Evolutionary conservation across 2,329 filamentous ascomycete genomes (phyloP), one percentile per base, ranked within the genome.

Genomic region (Ceratocystiopsis minuta): DNA sequence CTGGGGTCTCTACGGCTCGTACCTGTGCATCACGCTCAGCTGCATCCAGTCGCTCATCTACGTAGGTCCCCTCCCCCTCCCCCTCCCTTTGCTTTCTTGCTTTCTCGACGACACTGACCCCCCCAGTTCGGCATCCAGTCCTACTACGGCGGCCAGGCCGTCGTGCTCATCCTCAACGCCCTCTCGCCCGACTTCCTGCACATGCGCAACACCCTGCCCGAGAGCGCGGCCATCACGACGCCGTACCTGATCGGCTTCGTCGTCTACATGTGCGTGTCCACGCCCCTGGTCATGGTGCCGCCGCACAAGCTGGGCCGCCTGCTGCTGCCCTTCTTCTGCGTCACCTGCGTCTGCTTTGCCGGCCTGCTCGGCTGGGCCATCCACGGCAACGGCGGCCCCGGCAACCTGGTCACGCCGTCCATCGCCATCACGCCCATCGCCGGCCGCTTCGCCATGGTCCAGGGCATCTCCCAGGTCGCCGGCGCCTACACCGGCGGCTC

Each of bases 11-110:
- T 39, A 39, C 17, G 38, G 38, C 2, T 39, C 38, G 15, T 39
- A 39, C 38, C 17, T 39, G 31, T 39, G 38, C 32, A 39, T 39
- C 14, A 32, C 38, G 3, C 38, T 39, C 16, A 34, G 31, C 31
- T 39, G 38, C 32, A 34, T 39, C 38, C 38, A 39, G 38, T 39
- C 38, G 16, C 38, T 39, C 14, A 39, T 39, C 17, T 39, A 39
- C 11, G 32, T 34, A 34, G 4, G 32, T 34, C 12, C 7, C 31
- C 31, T 32, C 31, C n/a, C n/a, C n/a, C n/a, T n/a, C n/a, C n/a
- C n/a, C n/a, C n/a, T n/a, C n/a, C n/a, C 7, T 20, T 20, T 20
- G 20, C 20, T 4, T 20, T 20, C 20, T 20, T 20, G 4, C 20
- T 20, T 7, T 20, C 20, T 20, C 20, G n/a, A n/a, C n/a, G n/a